A percentile compares a stretch with the other conserved stretches of the same genome.
Conservation (phyloP, 768 basidiomycete species). For the Leccinum sublutescens region DNA sequence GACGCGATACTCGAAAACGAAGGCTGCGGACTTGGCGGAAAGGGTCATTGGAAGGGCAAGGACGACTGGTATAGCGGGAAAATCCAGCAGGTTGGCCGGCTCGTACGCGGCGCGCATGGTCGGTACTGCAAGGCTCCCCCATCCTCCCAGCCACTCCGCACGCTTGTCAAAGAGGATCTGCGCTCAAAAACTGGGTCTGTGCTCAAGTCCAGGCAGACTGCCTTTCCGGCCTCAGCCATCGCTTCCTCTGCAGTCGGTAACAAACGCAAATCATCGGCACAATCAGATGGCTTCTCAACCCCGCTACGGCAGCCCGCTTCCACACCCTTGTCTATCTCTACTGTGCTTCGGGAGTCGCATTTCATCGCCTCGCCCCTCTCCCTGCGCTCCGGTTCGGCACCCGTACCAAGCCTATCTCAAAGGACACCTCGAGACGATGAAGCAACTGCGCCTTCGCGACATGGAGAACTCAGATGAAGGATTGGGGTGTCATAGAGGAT, state of each 20-base stretch:
- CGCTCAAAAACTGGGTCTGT: conserved; percentile 12
- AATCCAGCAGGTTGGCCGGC: conserved; percentile 47
- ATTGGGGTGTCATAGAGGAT: conserved; percentile 39
- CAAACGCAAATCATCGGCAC: conserved; percentile 59
- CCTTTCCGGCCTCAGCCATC: conserved; percentile 12
- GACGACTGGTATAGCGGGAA: conserved; percentile 66
- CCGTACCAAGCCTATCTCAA: conserved; percentile 18
- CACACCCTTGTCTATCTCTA: conserved; percentile 39
- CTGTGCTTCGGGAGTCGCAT: conserved; percentile 33
- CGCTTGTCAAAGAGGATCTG: conserved; percentile 54
- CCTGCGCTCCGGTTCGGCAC: conserved; percentile 30
- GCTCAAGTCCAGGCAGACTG: conserved; percentile 34
- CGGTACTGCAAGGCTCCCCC: conserved; percentile 36
- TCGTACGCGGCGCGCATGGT: neutral
- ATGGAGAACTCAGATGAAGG: conserved; percentile 39
- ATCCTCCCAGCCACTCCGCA: conserved; percentile 51
- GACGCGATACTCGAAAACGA: conserved; percentile 53
- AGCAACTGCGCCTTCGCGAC: conserved; percentile 58
- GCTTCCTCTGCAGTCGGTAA: conserved; percentile 47
- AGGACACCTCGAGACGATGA: conserved; percentile 64
- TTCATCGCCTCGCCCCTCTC: conserved; percentile 36
- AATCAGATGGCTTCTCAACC: conserved; percentile 27
- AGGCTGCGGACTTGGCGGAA: conserved; percentile 59
- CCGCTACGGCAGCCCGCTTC: conserved; percentile 43
- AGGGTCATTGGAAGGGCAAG: conserved; percentile 50